These are phyloP conservation scores for Cryptococcus maquisensis DNA, from an alignment of 1,284 basidiomycete genomes.

Conservation along the genomic window DNA sequence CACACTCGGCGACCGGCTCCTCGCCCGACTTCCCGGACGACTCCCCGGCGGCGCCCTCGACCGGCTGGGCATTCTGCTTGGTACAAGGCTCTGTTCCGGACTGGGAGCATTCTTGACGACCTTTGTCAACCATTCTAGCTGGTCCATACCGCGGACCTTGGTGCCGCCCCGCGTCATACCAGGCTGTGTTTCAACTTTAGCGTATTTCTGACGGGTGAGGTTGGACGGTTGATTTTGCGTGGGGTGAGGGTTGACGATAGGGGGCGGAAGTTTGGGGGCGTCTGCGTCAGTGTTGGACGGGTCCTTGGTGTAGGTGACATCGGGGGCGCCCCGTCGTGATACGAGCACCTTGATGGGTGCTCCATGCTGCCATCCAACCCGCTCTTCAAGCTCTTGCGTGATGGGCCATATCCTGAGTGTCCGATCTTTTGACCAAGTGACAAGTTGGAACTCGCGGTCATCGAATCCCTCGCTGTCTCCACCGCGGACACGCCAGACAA, in stretches of 20 bases:
- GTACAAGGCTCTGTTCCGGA: constrained; percentile 20
- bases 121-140: constrained; percentile 48
- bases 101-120: constrained; percentile 36
- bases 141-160: constrained; percentile 36
- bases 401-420: constrained; percentile 91
- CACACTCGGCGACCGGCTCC: constrained; percentile 12
- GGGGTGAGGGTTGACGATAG: constrained; percentile 14
- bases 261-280: constrained; percentile 16
- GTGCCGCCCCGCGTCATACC: constrained; percentile 48
- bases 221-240: constrained; percentile 22
- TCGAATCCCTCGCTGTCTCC: constrained; percentile 53
- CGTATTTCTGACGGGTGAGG: constrained; percentile 32
- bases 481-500: constrained; percentile 79
- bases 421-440: constrained; percentile 96
- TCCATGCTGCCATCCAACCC: constrained; percentile 52
- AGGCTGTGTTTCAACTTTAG: constrained; percentile 22
- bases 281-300: constrained; percentile 18
- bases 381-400: constrained; percentile 55
- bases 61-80: constrained; percentile 22
- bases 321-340: constrained; percentile 49
- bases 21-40: constrained; percentile 3
- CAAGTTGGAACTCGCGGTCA: constrained; percentile 78
- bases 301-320: constrained; percentile 41
- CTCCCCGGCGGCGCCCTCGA: constrained; percentile 12
- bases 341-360: constrained; percentile 53